These are phyloP conservation scores for Phaeoacremonium minimum DNA, from an alignment of 2,329 filamentous ascomycete species.

Conservation along the genomic window DNA sequence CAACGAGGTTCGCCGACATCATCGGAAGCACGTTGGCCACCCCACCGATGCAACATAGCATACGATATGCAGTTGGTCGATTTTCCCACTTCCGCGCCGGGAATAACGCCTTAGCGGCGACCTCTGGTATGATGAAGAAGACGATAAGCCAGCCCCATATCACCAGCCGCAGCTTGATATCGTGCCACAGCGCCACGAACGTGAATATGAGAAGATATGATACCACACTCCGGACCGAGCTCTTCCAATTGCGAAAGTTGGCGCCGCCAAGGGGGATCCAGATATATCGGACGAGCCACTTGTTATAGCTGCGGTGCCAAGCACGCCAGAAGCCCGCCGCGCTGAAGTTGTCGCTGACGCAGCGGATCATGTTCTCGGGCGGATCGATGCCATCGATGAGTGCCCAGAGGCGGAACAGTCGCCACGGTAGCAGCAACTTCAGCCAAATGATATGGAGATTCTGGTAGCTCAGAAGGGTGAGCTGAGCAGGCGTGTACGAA, in stretches of 20 bases:
- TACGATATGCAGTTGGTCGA: constrained; percentile 68
- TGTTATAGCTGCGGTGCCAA: constrained; percentile 95
- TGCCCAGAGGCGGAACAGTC: constrained; percentile 97
- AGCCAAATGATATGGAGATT: constrained; percentile 98
- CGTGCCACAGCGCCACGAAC: constrained; percentile 97
- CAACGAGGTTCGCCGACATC: constrained; percentile 92
- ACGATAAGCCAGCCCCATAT: constrained; percentile 98
- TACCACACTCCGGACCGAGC: constrained; percentile 54
- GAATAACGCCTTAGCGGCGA: constrained; percentile 67
- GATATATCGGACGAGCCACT: constrained; percentile 90
- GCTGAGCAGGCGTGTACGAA: constrained; percentile 79
- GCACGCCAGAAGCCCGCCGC: constrained; percentile 89
- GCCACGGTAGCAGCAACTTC: constrained; percentile 93
- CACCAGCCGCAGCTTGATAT: constrained; percentile 84
- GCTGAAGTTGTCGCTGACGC: constrained; percentile 92
- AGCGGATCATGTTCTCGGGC: constrained; percentile 97
- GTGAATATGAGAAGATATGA: constrained; percentile 89
- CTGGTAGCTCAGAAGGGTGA: constrained; percentile 89
- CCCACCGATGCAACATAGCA: constrained; percentile 75
- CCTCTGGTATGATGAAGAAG: constrained; percentile 88
- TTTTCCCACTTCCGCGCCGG: constrained; percentile 67
- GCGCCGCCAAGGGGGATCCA: constrained; percentile 86
- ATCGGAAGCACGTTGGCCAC: constrained; percentile 89
- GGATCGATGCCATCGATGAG: constrained; percentile 88
- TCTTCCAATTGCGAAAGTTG: constrained; percentile 38